Evolutionary conservation across 352 stramenopile genomes (phyloP), one percentile per base, ranked within the genome.

Genomic region (Pythium pyrilobum): DNA sequence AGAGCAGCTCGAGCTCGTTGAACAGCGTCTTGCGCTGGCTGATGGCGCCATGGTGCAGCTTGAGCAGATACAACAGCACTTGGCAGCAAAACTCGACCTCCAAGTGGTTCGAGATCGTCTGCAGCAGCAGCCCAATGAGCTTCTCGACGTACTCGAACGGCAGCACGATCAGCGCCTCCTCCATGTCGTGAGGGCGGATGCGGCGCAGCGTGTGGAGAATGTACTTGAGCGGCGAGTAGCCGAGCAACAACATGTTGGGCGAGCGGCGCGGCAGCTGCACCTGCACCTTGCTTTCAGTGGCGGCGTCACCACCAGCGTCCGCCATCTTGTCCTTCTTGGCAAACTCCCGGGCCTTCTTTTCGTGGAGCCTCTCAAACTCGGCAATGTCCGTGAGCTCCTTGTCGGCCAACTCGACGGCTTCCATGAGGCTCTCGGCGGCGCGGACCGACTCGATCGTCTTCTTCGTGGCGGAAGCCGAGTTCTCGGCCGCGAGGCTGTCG

Each of bases 81-180:
- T 81, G 71, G 69, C 79, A 90, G 69, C 89, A 98, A 44, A 98
- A 85, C 59, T 98, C 96, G 28, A 98, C 81, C 36, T 96, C 93
- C 50, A 96, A 65, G 57, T 90, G 80, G 56, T 67, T 72, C 46
- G 80, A 88, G 45, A 93, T 91, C 21, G 98, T 73, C 60, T 96
- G 61, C 39, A 97, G 81, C 20, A 98, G 71, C 65, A 98, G 90
- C 48, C 85, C 78, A 45, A 98, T 88, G 37, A 99, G 64, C 38
- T 92, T 78, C 64, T 98, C 84, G 13, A 99, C 87, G 71, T 98
- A 91, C 59, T 96, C 89, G 36, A 99, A 90, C n/a, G 97, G 93
- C 31, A 99, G 73, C 46, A 99, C 85, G 46, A 99, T 87, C 34
- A 99, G 71, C 29, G 95, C 96, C 59, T 98, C 92, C 66, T 99